phyloP scores from a whole-genome alignment of 2,329 filamentous ascomycete genomes.

The Botrytis deweyae region DNA sequence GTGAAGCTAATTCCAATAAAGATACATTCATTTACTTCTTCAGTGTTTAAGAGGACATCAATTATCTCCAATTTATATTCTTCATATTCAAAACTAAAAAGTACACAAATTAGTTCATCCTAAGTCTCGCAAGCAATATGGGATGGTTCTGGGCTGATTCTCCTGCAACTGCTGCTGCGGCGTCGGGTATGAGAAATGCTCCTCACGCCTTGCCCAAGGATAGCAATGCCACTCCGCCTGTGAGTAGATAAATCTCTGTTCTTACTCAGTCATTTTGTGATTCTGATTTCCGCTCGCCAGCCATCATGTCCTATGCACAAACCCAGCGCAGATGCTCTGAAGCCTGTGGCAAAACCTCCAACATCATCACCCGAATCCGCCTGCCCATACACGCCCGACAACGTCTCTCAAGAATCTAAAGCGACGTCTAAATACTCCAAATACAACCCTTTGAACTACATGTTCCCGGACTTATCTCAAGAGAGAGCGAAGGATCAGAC shows the following conservation, averaged over 20 bases:
- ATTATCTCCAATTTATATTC: background rate
- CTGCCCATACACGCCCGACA: conserved; percentile 39
- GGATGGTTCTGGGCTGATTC: conserved; percentile 40
- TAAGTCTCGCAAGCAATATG: conserved; percentile 27
- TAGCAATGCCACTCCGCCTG: conserved; percentile 33
- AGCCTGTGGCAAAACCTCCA: conserved; percentile 33
- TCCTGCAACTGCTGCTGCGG: conserved; percentile 26
- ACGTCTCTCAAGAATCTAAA: conserved; percentile 26
- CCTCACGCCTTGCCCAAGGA: conserved; percentile 32
- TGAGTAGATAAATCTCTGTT: conserved; percentile 24
- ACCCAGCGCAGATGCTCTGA: conserved; percentile 37
- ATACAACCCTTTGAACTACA: conserved; percentile 86
- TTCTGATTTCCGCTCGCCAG: conserved; percentile 41
- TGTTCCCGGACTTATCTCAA: conserved; percentile 87
- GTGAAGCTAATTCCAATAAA: conserved; percentile 16
- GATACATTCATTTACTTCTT: background rate
- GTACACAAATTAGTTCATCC: background rate
- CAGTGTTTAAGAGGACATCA: background rate
- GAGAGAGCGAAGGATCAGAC: conserved; percentile 71
- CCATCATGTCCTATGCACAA: conserved; percentile 71
- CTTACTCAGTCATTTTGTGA: conserved; percentile 22
- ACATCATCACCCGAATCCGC: conserved; percentile 37
- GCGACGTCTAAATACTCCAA: conserved; percentile 57
- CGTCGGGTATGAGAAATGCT: conserved; percentile 29
- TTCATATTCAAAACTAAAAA: background rate